Evolutionary conservation across 75 land plant genomes (phyloP).

Genomic region (Pinus tabuliformis): DNA sequence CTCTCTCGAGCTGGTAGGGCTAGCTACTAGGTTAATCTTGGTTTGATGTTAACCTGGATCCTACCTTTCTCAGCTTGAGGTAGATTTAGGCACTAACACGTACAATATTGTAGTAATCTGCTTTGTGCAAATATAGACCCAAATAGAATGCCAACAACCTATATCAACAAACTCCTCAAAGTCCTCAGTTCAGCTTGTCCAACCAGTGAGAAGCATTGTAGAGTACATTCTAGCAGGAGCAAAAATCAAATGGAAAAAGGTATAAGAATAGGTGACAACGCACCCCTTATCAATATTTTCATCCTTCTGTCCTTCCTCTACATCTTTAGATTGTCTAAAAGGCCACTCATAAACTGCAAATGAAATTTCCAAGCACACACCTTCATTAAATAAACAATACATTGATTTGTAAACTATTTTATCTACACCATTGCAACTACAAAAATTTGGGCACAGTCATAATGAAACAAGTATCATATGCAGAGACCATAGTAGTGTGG

Average conservation of each 20-base stretch:
- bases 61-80: too few species aligned
- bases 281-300: conserved; percentile 30
- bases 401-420: too few species aligned
- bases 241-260: conserved; percentile 95
- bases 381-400: background rate
- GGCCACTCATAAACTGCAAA: conserved; percentile 59
- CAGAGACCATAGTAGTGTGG: too few species aligned
- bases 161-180: conserved; percentile 21
- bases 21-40: too few species aligned
- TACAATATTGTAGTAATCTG: conserved; percentile 92
- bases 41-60: too few species aligned
- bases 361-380: background rate
- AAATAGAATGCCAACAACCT: conserved; percentile 98
- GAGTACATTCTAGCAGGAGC: conserved; percentile 58
- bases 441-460: too few species aligned
- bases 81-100: too few species aligned
- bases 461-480: too few species aligned
- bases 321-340: conserved; percentile 60
- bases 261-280: conserved; percentile 88
- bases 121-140: conserved; percentile 84
- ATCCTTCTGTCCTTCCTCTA: background rate
- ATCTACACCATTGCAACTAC: too few species aligned
- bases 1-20: too few species aligned
- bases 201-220: conserved; percentile 94
- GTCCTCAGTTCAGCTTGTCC: conserved; percentile 83